Evolutionary conservation across 2,329 filamentous ascomycete species (phyloP).

Genomic region (Colletotrichum caudatum): DNA sequence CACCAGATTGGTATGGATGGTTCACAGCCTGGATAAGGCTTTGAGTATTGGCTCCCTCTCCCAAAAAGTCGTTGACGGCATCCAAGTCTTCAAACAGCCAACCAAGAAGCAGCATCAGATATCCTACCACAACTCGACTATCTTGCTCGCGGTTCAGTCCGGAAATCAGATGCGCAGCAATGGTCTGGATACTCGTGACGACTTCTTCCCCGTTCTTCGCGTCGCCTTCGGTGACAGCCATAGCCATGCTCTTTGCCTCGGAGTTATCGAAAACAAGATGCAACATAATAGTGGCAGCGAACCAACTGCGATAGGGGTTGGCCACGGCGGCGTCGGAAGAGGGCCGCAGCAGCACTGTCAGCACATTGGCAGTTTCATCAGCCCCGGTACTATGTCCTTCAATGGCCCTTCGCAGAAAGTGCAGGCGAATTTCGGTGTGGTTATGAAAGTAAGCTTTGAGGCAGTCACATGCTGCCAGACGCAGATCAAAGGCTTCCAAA

Average conservation of each 20-base stretch:
- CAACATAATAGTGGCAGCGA: conserved; percentile 87
- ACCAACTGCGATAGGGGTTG: conserved; percentile 91
- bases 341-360: conserved; percentile 83
- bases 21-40: conserved; percentile 80
- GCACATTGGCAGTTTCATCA: conserved; percentile 87
- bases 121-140: conserved; percentile 82
- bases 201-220: conserved; percentile 92
- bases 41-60: conserved; percentile 93
- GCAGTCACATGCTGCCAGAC: conserved; percentile 88
- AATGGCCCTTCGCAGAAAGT: conserved; percentile 90
- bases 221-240: conserved; percentile 89
- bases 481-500: conserved; percentile 78
- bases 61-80: conserved; percentile 91
- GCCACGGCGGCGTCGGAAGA: conserved; percentile 69
- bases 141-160: conserved; percentile 83
- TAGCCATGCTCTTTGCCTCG: conserved; percentile 82
- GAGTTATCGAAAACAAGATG: conserved; percentile 86
- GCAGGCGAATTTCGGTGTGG: conserved; percentile 82
- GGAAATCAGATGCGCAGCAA: conserved; percentile 86
- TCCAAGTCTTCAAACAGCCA: conserved; percentile 95
- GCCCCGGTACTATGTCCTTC: conserved; percentile 83
- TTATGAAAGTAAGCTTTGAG: conserved; percentile 92
- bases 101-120: conserved; percentile 87
- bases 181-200: conserved; percentile 90
- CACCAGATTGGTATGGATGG: conserved; percentile 69